Conservation (phyloP, 2,329 filamentous ascomycete species). For the Aspergillus phoenicis region DNA sequence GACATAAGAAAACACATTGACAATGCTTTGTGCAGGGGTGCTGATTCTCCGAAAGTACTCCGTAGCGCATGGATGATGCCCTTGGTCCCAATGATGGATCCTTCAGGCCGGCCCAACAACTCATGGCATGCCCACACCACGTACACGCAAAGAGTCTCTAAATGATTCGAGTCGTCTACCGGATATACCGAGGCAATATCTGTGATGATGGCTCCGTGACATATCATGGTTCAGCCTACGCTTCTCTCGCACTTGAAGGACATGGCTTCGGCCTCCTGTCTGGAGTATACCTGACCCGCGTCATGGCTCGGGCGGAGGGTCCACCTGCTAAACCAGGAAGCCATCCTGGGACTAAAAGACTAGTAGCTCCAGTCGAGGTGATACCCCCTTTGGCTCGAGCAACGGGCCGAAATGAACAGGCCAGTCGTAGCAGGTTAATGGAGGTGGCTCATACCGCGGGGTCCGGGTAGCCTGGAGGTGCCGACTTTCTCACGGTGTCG, state of each 20-base stretch:
- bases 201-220: neutral
- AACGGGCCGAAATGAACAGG: constrained; percentile 3
- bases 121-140: neutral
- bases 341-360: neutral
- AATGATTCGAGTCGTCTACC: neutral
- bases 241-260: neutral
- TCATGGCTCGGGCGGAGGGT: constrained; percentile 1
- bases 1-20: neutral
- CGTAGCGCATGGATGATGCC: neutral
- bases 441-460: constrained; percentile 10
- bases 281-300: neutral
- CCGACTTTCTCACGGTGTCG: constrained; percentile 9
- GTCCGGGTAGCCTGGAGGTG: constrained; percentile 10
- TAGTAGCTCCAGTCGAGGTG: neutral
- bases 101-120: neutral
- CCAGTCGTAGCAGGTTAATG: neutral
- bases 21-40: neutral
- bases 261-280: neutral
- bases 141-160: neutral
- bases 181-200: neutral
- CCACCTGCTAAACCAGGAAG: neutral
- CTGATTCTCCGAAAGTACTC: constrained; percentile 2
- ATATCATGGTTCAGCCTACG: neutral
- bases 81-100: constrained; percentile 2
- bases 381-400: constrained; percentile 1